Base-by-base conservation (phyloP, 179 eudicot genomes). In the Gypsophila paniculata region DNA sequence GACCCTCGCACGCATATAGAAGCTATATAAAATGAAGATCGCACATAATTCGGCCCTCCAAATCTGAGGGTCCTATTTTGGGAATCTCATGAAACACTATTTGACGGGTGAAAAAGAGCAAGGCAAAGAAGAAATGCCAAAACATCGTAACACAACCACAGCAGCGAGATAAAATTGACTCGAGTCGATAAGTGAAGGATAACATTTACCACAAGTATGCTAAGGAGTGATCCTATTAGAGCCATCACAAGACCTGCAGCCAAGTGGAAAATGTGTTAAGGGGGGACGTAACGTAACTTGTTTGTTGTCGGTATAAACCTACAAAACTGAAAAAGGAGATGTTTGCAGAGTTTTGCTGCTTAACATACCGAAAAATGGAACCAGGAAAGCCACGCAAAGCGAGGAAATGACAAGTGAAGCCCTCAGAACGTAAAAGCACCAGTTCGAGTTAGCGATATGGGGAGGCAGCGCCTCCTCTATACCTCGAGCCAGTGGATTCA, bases 401-500 rank as follows among this genome's bases (percentile, higher is more conserved):
- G 91, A 62, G 58, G 97, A 93, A 22, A 80, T 0, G 22, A 93
- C 96, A 19, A 93, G 93, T 22, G 80, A 71, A 4, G 86, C 80
- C 81, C 98, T 79, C 42, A 93, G 76, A 71, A 85, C 82, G 62
- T 86, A 68, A 69, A 84, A 89, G 72, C 88, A 86, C 91, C 84
- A 88, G 74, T 29, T 64, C 71, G 75, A 84, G 25, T 63, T 67
- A 17, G 88, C 78, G 32, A 84, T 34, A 52, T 65, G 69, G 29
- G 58, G 21, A 63, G 98, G 97, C 76, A 93, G 78, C 67, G 86
- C 74, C 87, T 93, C 98, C 76, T 93, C 97, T 53, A 93, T 85
- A 61, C 96, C 80, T 72, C 98, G 82, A 51, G 93, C 98, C 78
- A 93, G 57, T 25, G 98, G 98, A 77, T 89, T 93, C 85, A 93